Conservation (phyloP, 495 filamentous ascomycete genomes). For the Darksidea phi region DNA sequence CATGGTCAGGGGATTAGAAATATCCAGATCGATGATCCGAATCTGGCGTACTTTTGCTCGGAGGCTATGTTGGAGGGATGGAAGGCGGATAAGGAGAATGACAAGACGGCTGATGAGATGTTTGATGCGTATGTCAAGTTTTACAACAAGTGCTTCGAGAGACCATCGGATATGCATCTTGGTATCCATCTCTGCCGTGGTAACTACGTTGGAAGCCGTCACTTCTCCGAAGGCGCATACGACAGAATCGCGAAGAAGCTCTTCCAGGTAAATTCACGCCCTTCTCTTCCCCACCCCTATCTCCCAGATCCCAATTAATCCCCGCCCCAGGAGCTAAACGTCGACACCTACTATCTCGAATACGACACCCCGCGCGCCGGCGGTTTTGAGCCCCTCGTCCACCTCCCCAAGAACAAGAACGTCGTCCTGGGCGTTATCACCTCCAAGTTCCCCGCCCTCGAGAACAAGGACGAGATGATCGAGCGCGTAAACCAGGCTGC, state of each 20-base stretch:
- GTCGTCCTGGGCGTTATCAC: slow-evolving; percentile 66
- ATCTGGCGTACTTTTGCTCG: slow-evolving; percentile 65
- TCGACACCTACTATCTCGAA: slow-evolving; percentile 68
- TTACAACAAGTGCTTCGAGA: slow-evolving; percentile 59
- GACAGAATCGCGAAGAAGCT: slow-evolving; percentile 65
- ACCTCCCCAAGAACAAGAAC: slow-evolving; percentile 63
- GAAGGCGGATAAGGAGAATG: slow-evolving; percentile 57
- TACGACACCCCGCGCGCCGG: slow-evolving; percentile 67
- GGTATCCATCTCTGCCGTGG: slow-evolving; percentile 67
- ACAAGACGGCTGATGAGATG: slow-evolving; percentile 50
- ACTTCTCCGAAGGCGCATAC: slow-evolving; percentile 66
- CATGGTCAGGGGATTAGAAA: slow-evolving; percentile 43
- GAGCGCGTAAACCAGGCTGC: slow-evolving; percentile 59
- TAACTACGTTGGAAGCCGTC: slow-evolving; percentile 55
- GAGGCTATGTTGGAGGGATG: slow-evolving; percentile 62
- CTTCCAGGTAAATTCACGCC: slow-evolving; percentile 44
- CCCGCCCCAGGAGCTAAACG: slow-evolving; percentile 54
- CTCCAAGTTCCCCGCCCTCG: slow-evolving; percentile 62
- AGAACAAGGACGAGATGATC: slow-evolving; percentile 61
- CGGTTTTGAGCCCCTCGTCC: slow-evolving; percentile 63
- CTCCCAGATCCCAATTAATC: neutral
- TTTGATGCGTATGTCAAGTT: slow-evolving; percentile 61
- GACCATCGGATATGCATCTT: slow-evolving; percentile 60
- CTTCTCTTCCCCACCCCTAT: neutral
- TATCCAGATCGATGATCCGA: slow-evolving; percentile 47